Evolutionary conservation across 2,329 filamentous ascomycete genomes (phyloP).

Genomic region (Elsinoe perseae): DNA sequence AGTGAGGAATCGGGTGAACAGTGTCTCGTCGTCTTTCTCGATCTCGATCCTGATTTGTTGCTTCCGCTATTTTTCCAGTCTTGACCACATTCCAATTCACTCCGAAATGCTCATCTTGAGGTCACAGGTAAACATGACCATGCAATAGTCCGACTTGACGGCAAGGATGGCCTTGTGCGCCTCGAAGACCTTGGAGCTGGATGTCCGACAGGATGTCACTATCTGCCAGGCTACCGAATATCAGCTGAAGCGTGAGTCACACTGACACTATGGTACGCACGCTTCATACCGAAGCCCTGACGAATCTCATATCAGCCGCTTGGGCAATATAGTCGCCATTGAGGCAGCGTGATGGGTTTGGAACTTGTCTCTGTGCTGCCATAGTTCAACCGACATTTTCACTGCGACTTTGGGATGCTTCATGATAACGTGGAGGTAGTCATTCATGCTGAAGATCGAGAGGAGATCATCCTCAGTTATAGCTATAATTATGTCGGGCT

Average conservation of each 20-base stretch:
- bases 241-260: neutral
- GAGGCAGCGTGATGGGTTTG: too few species aligned
- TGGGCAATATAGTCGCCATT: too few species aligned
- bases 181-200: neutral
- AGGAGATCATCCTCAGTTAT: too few species aligned
- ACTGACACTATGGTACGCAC: neutral
- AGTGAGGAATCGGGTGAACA: neutral
- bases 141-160: neutral
- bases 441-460: too few species aligned
- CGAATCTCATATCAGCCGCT: neutral
- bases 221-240: neutral
- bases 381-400: too few species aligned
- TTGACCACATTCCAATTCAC: too few species aligned
- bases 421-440: too few species aligned
- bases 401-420: too few species aligned
- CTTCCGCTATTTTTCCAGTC: neutral
- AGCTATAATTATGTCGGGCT: too few species aligned
- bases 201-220: neutral
- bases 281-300: neutral
- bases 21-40: neutral
- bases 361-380: too few species aligned
- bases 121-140: neutral
- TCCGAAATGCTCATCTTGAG: neutral
- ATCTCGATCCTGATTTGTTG: neutral
- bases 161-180: neutral